Evolutionary conservation across 2,329 filamentous ascomycete species (phyloP).

Genomic region (Ceratocystis destructans): DNA sequence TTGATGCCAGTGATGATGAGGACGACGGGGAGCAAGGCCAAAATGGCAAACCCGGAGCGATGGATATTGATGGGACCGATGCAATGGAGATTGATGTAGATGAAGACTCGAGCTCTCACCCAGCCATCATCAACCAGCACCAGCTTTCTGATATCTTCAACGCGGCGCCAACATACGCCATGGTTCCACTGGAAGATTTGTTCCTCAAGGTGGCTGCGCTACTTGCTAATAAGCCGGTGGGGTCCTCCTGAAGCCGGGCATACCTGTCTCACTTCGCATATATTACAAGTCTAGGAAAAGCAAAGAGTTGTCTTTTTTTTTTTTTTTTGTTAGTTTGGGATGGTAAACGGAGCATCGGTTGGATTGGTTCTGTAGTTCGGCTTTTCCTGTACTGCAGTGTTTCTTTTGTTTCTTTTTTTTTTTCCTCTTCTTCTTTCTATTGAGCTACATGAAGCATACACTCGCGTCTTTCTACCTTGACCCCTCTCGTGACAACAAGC

Average conservation of each 20-base stretch:
- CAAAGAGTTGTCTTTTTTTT: constrained; percentile 5
- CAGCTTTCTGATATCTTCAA: constrained; percentile 59
- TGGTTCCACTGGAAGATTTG: constrained; percentile 59
- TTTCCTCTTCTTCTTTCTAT: neutral
- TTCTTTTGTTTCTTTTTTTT: neutral
- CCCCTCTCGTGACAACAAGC: too few species aligned
- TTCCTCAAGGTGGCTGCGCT: constrained; percentile 58
- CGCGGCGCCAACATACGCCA: constrained; percentile 51
- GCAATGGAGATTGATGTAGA: constrained; percentile 34
- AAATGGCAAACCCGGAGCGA: neutral
- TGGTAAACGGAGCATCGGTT: constrained; percentile 14
- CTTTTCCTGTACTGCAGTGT: constrained; percentile 2
- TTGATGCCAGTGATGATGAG: constrained; percentile 31
- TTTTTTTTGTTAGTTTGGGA: constrained; percentile 8
- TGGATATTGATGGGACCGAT: constrained; percentile 23
- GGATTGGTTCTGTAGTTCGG: constrained; percentile 6
- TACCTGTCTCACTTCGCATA: neutral
- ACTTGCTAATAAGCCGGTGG: constrained; percentile 19
- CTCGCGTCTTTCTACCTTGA: neutral
- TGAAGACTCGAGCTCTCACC: constrained; percentile 37
- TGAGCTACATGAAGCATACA: constrained; percentile 10
- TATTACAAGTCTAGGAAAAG: constrained; percentile 9
- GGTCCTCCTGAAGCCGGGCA: neutral
- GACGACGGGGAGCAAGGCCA: constrained; percentile 24
- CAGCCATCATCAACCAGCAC: constrained; percentile 52